These are phyloP conservation scores for Neckera pumila DNA, from an alignment of 225 moss, liverwort and hornwort genomes.

Conservation along the genomic window DNA sequence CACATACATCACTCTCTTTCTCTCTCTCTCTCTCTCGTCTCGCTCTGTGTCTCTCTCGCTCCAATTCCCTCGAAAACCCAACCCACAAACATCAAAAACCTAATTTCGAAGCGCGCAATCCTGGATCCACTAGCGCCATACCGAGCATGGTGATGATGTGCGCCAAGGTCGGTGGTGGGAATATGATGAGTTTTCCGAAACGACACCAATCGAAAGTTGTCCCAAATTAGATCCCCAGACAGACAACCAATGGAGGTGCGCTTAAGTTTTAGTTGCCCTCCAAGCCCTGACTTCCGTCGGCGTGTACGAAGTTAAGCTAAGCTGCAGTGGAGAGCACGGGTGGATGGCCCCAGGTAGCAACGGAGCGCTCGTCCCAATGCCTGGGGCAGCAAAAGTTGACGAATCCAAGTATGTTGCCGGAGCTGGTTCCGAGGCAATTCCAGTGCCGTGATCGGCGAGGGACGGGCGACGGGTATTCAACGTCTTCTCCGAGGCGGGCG, in stretches of 20 bases:
- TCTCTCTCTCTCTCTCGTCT: not conserved
- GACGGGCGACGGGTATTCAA: not conserved
- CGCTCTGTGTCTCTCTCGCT: not conserved
- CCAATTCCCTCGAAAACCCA: not conserved
- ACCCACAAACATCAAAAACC: not conserved
- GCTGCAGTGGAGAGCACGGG: not conserved
- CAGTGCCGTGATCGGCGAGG: not conserved
- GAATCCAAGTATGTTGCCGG: not conserved
- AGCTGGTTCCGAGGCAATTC: not conserved
- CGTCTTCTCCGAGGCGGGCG: not conserved
- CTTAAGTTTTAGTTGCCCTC: not conserved
- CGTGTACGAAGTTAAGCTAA: not conserved
- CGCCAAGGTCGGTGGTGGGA: not conserved
- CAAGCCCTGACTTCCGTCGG: not conserved
- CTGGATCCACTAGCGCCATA: not conserved
- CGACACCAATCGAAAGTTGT: slow-evolving; percentile 1
- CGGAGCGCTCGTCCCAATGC: not conserved
- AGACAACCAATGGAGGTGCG: not conserved
- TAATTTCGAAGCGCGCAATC: not conserved
- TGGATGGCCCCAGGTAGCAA: not conserved
- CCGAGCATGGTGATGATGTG: not conserved
- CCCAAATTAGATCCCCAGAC: not conserved
- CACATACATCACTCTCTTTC: not conserved
- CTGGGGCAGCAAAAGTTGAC: not conserved
- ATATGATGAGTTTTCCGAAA: not conserved